These are phyloP conservation scores for Astragalus glycyphyllos DNA, from an alignment of 306 rosid species.

Conservation along the genomic window DNA sequence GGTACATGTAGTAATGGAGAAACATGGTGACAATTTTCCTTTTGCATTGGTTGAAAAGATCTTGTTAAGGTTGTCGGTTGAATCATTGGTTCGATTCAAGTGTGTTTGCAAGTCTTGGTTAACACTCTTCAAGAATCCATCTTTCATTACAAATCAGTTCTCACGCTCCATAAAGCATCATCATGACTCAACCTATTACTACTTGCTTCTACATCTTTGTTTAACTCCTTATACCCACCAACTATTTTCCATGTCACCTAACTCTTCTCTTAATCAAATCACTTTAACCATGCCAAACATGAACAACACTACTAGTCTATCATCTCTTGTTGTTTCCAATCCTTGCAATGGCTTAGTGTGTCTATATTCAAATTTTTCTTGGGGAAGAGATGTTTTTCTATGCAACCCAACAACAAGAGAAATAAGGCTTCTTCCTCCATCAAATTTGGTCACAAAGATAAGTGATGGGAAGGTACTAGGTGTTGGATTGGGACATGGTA, in stretches of 20 bases:
- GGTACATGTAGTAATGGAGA: neutral
- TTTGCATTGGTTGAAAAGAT: neutral
- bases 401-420: slow-evolving; percentile 26
- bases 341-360: slow-evolving; percentile 14
- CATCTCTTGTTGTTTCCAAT: neutral
- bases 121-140: neutral
- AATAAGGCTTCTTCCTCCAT: slow-evolving; percentile 9
- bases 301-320: neutral
- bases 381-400: slow-evolving; percentile 13
- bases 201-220: slow-evolving; percentile 12
- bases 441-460: neutral
- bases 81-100: neutral
- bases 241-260: neutral
- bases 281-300: neutral
- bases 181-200: neutral
- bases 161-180: neutral
- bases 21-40: neutral
- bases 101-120: neutral
- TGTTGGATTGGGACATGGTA: slow-evolving; percentile 26
- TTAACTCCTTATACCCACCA: slow-evolving; percentile 17
- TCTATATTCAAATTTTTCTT: neutral
- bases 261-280: neutral
- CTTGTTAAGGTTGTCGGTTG: neutral
- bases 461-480: slow-evolving; percentile 30
- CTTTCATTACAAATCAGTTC: neutral